Evolutionary conservation across 1,284 basidiomycete genomes (phyloP), one percentile per base, ranked within the genome.

Genomic region (Ceratobasidium theobromae): DNA sequence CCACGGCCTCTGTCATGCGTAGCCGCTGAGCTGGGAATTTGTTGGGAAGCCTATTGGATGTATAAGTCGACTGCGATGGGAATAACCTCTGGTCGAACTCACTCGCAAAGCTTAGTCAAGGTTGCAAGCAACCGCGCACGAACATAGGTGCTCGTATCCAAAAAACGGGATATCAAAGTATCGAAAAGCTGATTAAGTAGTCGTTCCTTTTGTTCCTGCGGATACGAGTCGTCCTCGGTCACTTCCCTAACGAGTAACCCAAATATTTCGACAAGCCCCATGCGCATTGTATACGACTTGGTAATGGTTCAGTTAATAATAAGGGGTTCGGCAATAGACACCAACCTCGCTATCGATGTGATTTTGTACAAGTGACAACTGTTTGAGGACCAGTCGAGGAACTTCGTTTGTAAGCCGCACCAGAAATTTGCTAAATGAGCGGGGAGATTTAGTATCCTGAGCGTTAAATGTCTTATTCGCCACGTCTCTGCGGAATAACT

Each of bases 281-380:
- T 92, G 38, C 97, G 91, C 87, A 99, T 96, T 0, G 94, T 93
- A 73, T 98, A 97, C 0, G 93, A 89, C 91, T 95, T 68, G 9
- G 23, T 35, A 14, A 43, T 12, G 23, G 66, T 67, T 38, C 70
- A 25, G 53, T 18, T 57, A 53, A 51, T 41, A 21, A 58, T 33
- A 9, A 55, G 32, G 11, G 14, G 27, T 35, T 45, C 30, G 25
- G 6, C 12, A 32, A 12, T 16, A 28, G 1, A 16, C 6, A 73
- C 84, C 21, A 72, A 91, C 93, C 78, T 99, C 96, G 32, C 91
- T 94, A 74, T 99, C 96, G 33, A 98, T 80, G 73, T 98, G 95
- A 23, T 84, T 81, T 28, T 93, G 81, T 9, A 98, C 78, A 49
- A 98, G 77, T 71, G 87, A 87, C 72, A 99, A 90, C 76, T 97